Evolutionary conservation across 768 basidiomycete species (phyloP), one percentile per base, ranked within the genome.

Genomic region (Xanthoconium purpureum): DNA sequence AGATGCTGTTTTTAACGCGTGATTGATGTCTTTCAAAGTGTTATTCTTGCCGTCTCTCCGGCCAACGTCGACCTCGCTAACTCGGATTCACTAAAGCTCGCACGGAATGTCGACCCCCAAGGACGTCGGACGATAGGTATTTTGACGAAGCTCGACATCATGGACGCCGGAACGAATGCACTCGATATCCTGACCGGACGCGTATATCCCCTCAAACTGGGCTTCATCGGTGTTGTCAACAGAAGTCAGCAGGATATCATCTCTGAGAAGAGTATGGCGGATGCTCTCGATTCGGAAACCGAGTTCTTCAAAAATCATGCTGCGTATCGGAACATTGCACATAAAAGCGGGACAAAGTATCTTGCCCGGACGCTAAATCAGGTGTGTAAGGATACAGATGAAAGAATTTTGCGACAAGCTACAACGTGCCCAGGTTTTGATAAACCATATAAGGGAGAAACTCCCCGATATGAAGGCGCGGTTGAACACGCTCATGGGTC

Each of bases 41-140:
- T 99, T 57, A 94, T 99, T 63, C 87, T 99, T 46, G 89, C 97
- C 28, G 95, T 99, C 9, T 98, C 97, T 3, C 85, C 94, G 10
- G 97, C 97, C 32, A 99, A 99, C 69, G 96, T 98, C 54, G 97
- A 99, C 72, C 85, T 99, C 54, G 97, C 97, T 67, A 99, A 98
- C 71, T 98, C 97, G 0, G 97, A 98, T 71, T 89, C 97, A 3
- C 84, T 99, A 57, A 98, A 98, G 72, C 87, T 99, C 36, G 97
- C 96, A 12, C 89, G 97, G 44, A 84, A 87, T 12, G 94, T 98
- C 46, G 97, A 99, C 66, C 91, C 96, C 0, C 93, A 97, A 73
- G 95, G 96, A 12, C 85, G 97, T 32, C 85, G 97, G 32, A 99
- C 97, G 13, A 93, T 98, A 54, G 97, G 97, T 49, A 90, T 99